Conservation (phyloP, 345 rosid species). For the Salix caprea region DNA sequence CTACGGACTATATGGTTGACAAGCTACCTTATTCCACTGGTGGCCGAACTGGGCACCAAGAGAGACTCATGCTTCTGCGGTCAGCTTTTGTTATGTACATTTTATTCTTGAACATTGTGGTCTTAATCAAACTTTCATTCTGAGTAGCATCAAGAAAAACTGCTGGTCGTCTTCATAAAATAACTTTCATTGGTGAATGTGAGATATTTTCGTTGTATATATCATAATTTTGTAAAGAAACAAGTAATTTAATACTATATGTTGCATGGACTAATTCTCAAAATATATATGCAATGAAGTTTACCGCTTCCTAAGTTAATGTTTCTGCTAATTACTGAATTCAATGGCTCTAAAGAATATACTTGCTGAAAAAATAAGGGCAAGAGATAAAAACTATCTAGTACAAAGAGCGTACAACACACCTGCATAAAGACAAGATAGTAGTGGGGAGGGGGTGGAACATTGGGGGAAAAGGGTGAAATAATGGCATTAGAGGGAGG, state of each 20-base stretch:
- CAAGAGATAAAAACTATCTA: no score
- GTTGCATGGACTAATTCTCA: not conserved
- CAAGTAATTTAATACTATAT: not conserved
- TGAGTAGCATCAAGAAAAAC: conserved; percentile 28
- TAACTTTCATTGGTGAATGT: not conserved
- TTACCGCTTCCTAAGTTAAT: not conserved
- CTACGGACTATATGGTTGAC: conserved; percentile 43
- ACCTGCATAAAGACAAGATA: not conserved
- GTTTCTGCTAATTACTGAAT: not conserved
- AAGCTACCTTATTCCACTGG: conserved; percentile 55
- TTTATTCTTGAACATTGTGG: conserved; percentile 64
- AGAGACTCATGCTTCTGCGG: conserved; percentile 70
- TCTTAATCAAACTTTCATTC: conserved; percentile 86
- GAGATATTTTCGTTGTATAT: not conserved
- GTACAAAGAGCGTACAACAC: not conserved
- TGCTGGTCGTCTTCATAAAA: not conserved
- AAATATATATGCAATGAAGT: not conserved
- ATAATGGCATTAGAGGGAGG: not conserved
- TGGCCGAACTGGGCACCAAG: conserved; percentile 54
- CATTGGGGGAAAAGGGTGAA: not conserved
- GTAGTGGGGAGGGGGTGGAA: not conserved
- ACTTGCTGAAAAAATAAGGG: no score
- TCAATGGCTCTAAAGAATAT: not conserved
- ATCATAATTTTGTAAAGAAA: not conserved
- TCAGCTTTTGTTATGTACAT: conserved; percentile 85